phyloP scores from a whole-genome alignment of 768 basidiomycete species.

The Pilatotrama ljubarskyi region DNA sequence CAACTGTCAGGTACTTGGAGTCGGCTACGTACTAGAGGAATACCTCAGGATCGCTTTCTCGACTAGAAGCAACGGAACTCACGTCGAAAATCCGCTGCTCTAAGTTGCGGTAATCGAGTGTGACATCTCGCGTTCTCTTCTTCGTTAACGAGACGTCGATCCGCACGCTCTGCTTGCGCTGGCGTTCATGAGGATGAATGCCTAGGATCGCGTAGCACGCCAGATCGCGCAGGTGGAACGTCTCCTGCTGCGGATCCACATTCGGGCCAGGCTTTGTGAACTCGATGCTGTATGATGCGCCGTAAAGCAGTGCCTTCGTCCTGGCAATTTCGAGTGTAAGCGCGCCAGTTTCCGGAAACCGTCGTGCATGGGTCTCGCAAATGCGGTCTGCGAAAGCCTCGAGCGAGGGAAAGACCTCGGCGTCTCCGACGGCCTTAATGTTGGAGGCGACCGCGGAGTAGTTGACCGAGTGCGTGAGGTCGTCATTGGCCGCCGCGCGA shows the following conservation, averaged over 20 bases:
- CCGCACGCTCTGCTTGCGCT: constrained; percentile 60
- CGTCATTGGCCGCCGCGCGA: constrained; percentile 50
- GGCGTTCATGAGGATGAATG: constrained; percentile 64
- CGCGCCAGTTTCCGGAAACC: constrained; percentile 35
- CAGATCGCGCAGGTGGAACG: constrained; percentile 41
- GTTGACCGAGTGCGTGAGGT: constrained; percentile 61
- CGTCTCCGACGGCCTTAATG: constrained; percentile 33
- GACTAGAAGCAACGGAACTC: constrained; percentile 25
- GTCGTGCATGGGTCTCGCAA: constrained; percentile 39
- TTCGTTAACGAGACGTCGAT: constrained; percentile 46
- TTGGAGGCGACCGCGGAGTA: constrained; percentile 48
- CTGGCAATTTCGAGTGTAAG: constrained; percentile 48
- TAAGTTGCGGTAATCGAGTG: constrained; percentile 44
- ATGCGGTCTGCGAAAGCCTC: constrained; percentile 47
- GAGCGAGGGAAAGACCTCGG: constrained; percentile 41
- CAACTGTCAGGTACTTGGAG: constrained; percentile 63
- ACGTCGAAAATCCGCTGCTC: constrained; percentile 39
- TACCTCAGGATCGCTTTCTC: not conserved
- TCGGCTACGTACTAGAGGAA: constrained; percentile 44
- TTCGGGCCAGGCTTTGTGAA: constrained; percentile 31
- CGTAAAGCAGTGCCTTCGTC: constrained; percentile 52
- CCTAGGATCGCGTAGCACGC: constrained; percentile 61
- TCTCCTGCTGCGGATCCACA: constrained; percentile 5
- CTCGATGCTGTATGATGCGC: constrained; percentile 44
- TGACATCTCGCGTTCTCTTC: constrained; percentile 9